Conservation (phyloP, 1,284 basidiomycete species). For the Moesziomyces sp. region DNA sequence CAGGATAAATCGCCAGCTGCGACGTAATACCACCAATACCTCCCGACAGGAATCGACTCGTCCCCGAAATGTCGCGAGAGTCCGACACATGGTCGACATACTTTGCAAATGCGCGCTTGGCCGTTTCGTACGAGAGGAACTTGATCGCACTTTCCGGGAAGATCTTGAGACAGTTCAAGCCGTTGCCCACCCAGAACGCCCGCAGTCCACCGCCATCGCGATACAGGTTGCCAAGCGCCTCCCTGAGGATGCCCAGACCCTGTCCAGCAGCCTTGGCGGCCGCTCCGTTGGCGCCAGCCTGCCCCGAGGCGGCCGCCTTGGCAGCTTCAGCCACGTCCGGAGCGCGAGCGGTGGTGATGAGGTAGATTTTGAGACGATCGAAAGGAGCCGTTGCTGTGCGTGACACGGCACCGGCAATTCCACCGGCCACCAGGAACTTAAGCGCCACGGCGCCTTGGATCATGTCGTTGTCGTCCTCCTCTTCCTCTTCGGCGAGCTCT, state of each 20-base stretch:
- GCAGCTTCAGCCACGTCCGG: slow-evolving; percentile 21
- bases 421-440: slow-evolving; percentile 91
- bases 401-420: slow-evolving; percentile 94
- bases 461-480: slow-evolving; percentile 73
- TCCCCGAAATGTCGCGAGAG: slow-evolving; percentile 86
- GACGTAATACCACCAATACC: slow-evolving; percentile 94
- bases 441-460: slow-evolving; percentile 80
- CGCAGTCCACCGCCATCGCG: slow-evolving; percentile 79
- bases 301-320: slow-evolving; percentile 21
- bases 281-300: slow-evolving; percentile 12
- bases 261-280: slow-evolving; percentile 44
- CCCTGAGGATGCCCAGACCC: slow-evolving; percentile 74
- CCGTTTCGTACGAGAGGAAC: slow-evolving; percentile 93
- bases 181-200: slow-evolving; percentile 87
- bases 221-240: slow-evolving; percentile 83
- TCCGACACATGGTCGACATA: slow-evolving; percentile 93
- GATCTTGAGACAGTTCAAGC: slow-evolving; percentile 83
- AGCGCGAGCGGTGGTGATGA: slow-evolving; percentile 78
- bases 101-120: slow-evolving; percentile 92
- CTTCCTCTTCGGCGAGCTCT: slow-evolving; percentile 66
- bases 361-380: slow-evolving; percentile 94
- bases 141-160: slow-evolving; percentile 91
- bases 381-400: slow-evolving; percentile 96
- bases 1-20: slow-evolving; percentile 75
- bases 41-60: slow-evolving; percentile 91